Percentiles rank a stretch among this genome's conserved stretches.
phyloP scores from a whole-genome alignment of 495 filamentous ascomycete species.

The Hypoxylon intermedium region DNA sequence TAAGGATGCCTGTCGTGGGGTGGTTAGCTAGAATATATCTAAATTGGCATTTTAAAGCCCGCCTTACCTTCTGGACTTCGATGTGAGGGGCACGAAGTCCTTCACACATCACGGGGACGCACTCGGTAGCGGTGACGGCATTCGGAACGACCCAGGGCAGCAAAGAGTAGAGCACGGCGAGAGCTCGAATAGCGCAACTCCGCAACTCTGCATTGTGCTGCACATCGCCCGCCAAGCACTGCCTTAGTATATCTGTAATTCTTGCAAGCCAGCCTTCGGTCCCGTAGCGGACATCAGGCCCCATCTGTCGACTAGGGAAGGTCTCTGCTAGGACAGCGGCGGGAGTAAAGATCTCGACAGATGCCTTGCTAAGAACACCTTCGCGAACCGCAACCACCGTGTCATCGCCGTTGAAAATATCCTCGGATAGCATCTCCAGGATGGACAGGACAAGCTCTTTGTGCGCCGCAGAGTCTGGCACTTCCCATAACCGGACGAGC shows the following conservation, averaged over 20 bases:
- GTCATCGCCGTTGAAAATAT: constrained; percentile 91
- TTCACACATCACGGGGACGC: constrained; percentile 74
- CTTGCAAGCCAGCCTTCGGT: constrained; percentile 86
- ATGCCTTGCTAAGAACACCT: constrained; percentile 80
- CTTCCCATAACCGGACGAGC: constrained; percentile 80
- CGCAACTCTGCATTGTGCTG: constrained; percentile 68
- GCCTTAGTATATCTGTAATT: constrained; percentile 73
- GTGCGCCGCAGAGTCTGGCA: constrained; percentile 67
- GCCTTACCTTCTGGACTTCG: constrained; percentile 73
- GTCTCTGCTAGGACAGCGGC: constrained; percentile 72
- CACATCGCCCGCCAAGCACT: constrained; percentile 71
- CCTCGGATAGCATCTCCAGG: constrained; percentile 92
- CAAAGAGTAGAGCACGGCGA: constrained; percentile 76
- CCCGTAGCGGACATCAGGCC: constrained; percentile 70
- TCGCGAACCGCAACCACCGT: constrained; percentile 81
- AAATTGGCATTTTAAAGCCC: background rate
- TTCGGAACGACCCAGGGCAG: constrained; percentile 86
- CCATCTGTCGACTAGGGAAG: constrained; percentile 69
- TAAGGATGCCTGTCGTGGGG: constrained; percentile 68
- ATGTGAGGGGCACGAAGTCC: constrained; percentile 76
- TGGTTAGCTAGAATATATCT: constrained; percentile 35
- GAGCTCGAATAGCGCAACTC: constrained; percentile 72
- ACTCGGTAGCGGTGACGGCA: constrained; percentile 72
- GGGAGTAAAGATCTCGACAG: constrained; percentile 92
- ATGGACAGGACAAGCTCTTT: constrained; percentile 82